Base-by-base conservation (phyloP, 2,329 filamentous ascomycete species). In the Fusarium redolens region DNA sequence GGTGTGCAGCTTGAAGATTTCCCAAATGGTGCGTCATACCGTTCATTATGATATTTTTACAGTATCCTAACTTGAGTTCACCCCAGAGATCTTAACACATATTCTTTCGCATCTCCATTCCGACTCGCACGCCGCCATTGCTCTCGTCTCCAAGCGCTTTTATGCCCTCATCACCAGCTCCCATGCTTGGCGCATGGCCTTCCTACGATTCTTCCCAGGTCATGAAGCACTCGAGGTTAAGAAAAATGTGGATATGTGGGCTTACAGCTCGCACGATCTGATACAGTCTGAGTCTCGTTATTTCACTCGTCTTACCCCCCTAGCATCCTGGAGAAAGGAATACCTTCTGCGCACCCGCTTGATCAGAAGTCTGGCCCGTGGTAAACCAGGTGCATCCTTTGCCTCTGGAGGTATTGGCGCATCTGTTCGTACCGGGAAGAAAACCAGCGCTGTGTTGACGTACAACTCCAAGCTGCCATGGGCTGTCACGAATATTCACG, bases 261-360 rank as follows among this genome's bases (percentile, higher is more conserved):
- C 86, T 28, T 82, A 85, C 30, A 83, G 89, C 40, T 81, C 82
- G 50, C 81, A 83, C 60, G 90, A 90, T 77, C 81, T 81, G 61
- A 84, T 95, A 48, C 89, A 90, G 33, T 92, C 92, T 2, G 93
- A 96, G 78, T 89, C 90, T 75, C 92, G 95, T 48, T 89, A 90
- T 72, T 99, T 98, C 78, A 90, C 93, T 20, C 91, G 95, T 47
- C 87, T 99, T 61, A 97, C 93, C 14, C 87, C 91, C 7, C 84
- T 95, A 69, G 93, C 95, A n/a, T 96, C 95, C 13, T 98, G 96
- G 96, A 90, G 96, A 75, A 98, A 94, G 82, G 96, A 99, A 81
- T 99, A 98, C 78, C 92, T 98, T 52, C 84, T 97, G 63, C 89
- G 96, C 51, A 98, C 95, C 4, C 90, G 94, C 51, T 88, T 98